phyloP scores from a whole-genome alignment of 2,329 filamentous ascomycete species.

The Xylaria sp. region DNA sequence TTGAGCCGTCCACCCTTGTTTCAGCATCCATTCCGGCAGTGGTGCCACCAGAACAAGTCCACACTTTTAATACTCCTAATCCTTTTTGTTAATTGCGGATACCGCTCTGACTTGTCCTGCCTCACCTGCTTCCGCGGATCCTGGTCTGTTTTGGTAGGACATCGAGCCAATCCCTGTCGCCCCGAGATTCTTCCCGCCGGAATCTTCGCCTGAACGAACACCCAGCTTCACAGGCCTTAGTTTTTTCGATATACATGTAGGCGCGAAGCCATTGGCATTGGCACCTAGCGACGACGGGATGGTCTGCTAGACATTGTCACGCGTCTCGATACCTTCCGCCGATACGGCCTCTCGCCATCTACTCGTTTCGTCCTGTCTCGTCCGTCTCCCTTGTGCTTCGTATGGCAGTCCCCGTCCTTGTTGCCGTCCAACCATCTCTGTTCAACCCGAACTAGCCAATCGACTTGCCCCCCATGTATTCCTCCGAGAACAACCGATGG shows the following conservation, averaged over 20 bases:
- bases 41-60: background rate
- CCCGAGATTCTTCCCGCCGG: background rate
- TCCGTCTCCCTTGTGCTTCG: conserved; percentile 18
- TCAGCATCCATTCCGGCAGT: conserved; percentile 6
- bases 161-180: background rate
- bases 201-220: background rate
- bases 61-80: conserved; percentile 1
- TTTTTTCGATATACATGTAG: too few relatives aligned
- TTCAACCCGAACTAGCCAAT: conserved; percentile 22
- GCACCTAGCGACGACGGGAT: too few relatives aligned
- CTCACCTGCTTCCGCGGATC: background rate
- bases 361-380: background rate
- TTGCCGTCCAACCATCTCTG: conserved; percentile 26
- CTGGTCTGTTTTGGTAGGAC: background rate
- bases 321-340: too few relatives aligned
- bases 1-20: background rate
- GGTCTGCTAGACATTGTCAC: too few relatives aligned
- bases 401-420: conserved; percentile 29
- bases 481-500: conserved; percentile 34
- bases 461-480: conserved; percentile 29
- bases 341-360: too few relatives aligned
- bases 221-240: background rate
- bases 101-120: background rate
- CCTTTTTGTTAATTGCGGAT: background rate
- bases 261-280: too few relatives aligned